Conservation (phyloP, 306 rosid species). For the Cercis canadensis region DNA sequence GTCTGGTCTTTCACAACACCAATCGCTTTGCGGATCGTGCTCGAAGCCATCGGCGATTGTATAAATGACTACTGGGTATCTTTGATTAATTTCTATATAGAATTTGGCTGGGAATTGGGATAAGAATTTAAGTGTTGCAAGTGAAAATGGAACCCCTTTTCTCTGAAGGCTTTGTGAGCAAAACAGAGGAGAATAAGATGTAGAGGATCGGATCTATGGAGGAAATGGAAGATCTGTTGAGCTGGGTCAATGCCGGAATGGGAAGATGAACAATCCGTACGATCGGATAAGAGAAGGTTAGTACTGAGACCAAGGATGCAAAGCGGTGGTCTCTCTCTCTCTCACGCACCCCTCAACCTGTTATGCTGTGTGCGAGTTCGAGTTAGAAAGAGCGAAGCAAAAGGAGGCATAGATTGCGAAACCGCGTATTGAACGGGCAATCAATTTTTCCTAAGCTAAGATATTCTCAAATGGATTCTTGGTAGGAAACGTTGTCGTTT, state of each 20-base stretch:
- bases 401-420: conserved; percentile 20
- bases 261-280: background rate
- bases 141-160: conserved; percentile 23
- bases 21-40: conserved; percentile 87
- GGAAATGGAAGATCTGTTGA: conserved; percentile 34
- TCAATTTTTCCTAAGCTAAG: background rate
- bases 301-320: conserved; percentile 8
- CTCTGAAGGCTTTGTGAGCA: background rate
- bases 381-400: background rate
- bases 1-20: conserved; percentile 93
- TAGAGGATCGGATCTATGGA: conserved; percentile 1
- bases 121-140: background rate
- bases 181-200: background rate
- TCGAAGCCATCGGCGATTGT: conserved; percentile 55
- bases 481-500: background rate
- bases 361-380: background rate
- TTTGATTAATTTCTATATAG: background rate
- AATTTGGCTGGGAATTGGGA: conserved; percentile 1
- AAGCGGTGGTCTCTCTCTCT: background rate
- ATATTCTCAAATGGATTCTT: background rate
- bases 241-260: background rate
- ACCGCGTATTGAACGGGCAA: conserved; percentile 44
- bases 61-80: background rate
- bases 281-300: conserved; percentile 21
- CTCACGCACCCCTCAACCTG: background rate